Conservation (phyloP, 1,284 basidiomycete genomes). For the Cronartium ribicola region DNA sequence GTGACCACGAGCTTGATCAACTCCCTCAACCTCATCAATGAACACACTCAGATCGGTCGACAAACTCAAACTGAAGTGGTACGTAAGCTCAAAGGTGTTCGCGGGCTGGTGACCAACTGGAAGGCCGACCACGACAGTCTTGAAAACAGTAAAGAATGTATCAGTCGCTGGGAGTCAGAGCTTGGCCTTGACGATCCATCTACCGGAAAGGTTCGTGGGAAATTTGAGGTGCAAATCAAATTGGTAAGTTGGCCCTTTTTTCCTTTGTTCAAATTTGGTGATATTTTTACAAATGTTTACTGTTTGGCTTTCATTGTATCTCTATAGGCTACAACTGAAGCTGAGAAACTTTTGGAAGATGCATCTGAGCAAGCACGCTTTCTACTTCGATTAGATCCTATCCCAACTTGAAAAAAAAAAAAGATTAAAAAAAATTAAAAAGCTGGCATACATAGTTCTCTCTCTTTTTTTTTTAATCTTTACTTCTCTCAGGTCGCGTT, state of each 20-base stretch:
- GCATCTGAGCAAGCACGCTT: conserved; percentile 14
- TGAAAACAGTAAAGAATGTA: conserved; percentile 33
- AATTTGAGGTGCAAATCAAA: conserved; percentile 34
- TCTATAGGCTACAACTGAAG: conserved; percentile 26
- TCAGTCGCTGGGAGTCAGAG: conserved; percentile 20
- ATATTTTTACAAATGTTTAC: not conserved
- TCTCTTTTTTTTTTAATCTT: too few species aligned
- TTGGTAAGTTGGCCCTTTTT: conserved; percentile 20
- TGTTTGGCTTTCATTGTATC: not conserved
- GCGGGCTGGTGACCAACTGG: conserved; percentile 28
- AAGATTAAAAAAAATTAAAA: too few species aligned
- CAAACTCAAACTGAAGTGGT: conserved; percentile 39
- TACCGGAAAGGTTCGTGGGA: conserved; percentile 11
- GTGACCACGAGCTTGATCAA: conserved; percentile 33
- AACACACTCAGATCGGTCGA: conserved; percentile 38
- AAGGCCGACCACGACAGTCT: conserved; percentile 29
- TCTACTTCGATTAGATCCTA: conserved; percentile 10
- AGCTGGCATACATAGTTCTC: too few species aligned
- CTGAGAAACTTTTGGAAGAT: conserved; percentile 34
- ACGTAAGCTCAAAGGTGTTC: conserved; percentile 34
- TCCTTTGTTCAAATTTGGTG: not conserved
- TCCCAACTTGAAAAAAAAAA: not conserved
- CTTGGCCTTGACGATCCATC: conserved; percentile 1
- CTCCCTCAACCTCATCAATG: conserved; percentile 35
- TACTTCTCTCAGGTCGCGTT: too few species aligned